These are phyloP conservation scores for Sporothrix variecibatus DNA, from an alignment of 2,329 filamentous ascomycete genomes.

Conservation along the genomic window DNA sequence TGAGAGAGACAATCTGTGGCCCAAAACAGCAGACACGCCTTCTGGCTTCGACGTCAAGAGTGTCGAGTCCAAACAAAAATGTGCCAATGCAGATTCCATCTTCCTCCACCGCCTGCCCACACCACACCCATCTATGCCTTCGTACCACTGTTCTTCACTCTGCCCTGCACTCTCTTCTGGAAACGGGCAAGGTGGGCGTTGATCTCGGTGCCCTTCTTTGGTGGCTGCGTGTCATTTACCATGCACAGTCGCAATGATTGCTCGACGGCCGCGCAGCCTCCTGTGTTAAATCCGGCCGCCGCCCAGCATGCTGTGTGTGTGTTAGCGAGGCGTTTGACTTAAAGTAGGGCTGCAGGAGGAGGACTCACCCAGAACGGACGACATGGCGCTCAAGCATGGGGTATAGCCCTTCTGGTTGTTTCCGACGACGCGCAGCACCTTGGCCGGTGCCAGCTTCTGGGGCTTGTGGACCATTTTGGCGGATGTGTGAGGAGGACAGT, in stretches of 20 bases:
- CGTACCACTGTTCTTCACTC: slow-evolving; percentile 51
- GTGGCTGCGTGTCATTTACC: slow-evolving; percentile 67
- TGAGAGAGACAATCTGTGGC: neutral
- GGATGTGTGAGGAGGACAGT: slow-evolving; percentile 34
- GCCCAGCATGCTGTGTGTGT: slow-evolving; percentile 74
- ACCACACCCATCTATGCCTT: slow-evolving; percentile 28
- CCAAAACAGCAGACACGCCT: neutral
- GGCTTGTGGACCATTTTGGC: slow-evolving; percentile 46
- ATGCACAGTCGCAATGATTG: slow-evolving; percentile 68
- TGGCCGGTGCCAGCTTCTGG: slow-evolving; percentile 60
- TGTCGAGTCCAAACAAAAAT: neutral
- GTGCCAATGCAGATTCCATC: too few species aligned
- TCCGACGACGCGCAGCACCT: slow-evolving; percentile 58
- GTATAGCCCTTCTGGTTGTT: slow-evolving; percentile 50
- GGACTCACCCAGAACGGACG: slow-evolving; percentile 55
- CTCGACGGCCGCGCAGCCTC: slow-evolving; percentile 61
- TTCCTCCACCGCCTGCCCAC: too few species aligned
- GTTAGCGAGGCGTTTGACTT: neutral
- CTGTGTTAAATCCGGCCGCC: slow-evolving; percentile 68
- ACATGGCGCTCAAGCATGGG: slow-evolving; percentile 60
- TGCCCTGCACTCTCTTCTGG: slow-evolving; percentile 66
- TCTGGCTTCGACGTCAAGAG: too few species aligned
- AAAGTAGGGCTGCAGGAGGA: too few species aligned
- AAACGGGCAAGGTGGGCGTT: slow-evolving; percentile 88
- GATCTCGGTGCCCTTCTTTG: slow-evolving; percentile 66